A percentile compares a stretch with the other conserved stretches of the same genome.
Conservation (phyloP, 2,329 filamentous ascomycete species). For the Aspergillus sp. region DNA sequence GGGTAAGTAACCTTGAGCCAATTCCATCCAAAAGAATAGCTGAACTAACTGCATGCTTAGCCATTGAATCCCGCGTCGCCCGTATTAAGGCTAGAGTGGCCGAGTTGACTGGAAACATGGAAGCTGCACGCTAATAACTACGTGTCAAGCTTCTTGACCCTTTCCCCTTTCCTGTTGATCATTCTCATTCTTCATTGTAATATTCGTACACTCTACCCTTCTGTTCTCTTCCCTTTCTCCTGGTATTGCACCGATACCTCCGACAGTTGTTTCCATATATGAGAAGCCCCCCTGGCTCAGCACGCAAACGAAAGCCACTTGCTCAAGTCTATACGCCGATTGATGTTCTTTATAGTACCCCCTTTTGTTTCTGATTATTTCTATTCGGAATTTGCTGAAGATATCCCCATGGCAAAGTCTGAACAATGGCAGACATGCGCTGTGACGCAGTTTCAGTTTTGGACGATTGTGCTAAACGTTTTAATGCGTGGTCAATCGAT, state of each 20-base stretch:
- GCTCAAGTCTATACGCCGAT: too few species aligned
- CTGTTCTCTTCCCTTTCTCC: constrained; percentile 4
- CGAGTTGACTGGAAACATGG: constrained; percentile 83
- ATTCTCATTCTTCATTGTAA: neutral
- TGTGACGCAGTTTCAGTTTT: constrained; percentile 7
- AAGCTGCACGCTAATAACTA: constrained; percentile 38
- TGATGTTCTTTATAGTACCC: too few species aligned
- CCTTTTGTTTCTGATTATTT: too few species aligned
- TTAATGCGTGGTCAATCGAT: too few species aligned
- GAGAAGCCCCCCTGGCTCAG: too few species aligned
- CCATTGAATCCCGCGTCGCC: constrained; percentile 92
- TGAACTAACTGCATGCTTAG: constrained; percentile 41
- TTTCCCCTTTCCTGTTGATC: constrained; percentile 1
- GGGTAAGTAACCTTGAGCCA: constrained; percentile 56
- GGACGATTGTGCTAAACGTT: too few species aligned
- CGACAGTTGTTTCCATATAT: neutral
- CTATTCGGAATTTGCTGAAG: too few species aligned
- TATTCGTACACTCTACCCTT: neutral
- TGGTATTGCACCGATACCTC: neutral
- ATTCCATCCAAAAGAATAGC: too few species aligned
- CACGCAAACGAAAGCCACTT: too few species aligned
- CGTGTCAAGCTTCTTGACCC: neutral
- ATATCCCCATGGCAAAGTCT: neutral
- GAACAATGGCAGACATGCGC: constrained; percentile 9
- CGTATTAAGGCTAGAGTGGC: constrained; percentile 97